These are phyloP conservation scores for Salvia hispanica DNA, from an alignment of 257 asterid species.

Conservation along the genomic window DNA sequence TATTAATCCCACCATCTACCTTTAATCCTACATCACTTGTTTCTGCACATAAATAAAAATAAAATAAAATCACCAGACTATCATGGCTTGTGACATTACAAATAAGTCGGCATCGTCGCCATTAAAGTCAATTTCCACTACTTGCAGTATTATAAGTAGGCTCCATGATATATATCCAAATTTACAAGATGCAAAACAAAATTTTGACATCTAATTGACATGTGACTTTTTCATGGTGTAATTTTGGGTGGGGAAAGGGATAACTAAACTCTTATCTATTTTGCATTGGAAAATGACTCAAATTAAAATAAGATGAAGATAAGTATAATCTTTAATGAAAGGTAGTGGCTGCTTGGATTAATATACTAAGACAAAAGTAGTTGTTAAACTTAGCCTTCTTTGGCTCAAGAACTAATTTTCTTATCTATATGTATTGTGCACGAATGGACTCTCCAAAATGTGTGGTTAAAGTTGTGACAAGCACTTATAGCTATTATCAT, in stretches of 20 bases:
- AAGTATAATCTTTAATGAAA: background rate
- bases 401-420: too few relatives aligned
- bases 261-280: background rate
- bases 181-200: background rate
- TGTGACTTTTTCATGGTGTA: background rate
- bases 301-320: background rate
- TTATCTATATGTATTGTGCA: too few relatives aligned
- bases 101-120: background rate
- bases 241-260: constrained; percentile 5
- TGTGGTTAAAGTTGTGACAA: too few relatives aligned
- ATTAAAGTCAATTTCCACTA: background rate
- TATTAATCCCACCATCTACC: background rate
- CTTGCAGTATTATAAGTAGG: background rate
- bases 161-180: background rate
- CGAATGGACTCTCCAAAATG: too few relatives aligned
- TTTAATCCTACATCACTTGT: background rate
- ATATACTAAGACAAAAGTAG: background rate
- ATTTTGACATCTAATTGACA: background rate
- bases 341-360: constrained; percentile 6
- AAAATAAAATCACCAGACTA: background rate
- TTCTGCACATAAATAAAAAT: background rate
- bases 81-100: background rate
- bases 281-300: constrained; percentile 1
- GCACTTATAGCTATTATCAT: too few relatives aligned
- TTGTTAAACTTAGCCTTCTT: background rate